A percentile compares a stretch with the other conserved stretches of the same genome.
Conservation (phyloP, 495 filamentous ascomycete species). For the Annulohypoxylon nitens region DNA sequence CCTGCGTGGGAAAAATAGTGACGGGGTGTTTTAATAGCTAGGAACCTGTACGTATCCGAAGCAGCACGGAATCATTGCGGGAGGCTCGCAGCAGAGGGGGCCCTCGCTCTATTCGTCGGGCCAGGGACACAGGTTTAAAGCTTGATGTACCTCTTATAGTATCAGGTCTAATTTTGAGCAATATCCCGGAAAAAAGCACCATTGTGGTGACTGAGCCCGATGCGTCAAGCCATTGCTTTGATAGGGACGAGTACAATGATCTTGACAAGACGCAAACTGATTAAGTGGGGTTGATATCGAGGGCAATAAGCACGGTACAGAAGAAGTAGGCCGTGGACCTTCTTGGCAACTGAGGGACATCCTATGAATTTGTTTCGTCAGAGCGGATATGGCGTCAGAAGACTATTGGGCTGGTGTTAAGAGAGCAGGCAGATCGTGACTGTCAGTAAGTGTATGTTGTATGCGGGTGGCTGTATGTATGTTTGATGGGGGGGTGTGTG, state of each 20-base stretch:
- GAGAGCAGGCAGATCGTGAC: slow-evolving; percentile 40
- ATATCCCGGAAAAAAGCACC: slow-evolving; percentile 48
- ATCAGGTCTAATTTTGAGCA: slow-evolving; percentile 31
- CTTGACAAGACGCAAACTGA: slow-evolving; percentile 46
- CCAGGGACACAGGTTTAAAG: slow-evolving; percentile 36
- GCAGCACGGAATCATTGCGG: slow-evolving; percentile 46
- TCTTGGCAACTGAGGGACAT: slow-evolving; percentile 42
- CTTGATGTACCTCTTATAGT: slow-evolving; percentile 33
- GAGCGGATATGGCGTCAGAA: slow-evolving; percentile 49
- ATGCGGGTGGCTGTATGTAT: slow-evolving; percentile 43
- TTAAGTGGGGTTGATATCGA: slow-evolving; percentile 44
- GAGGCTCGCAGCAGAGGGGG: slow-evolving; percentile 44
- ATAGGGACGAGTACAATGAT: slow-evolving; percentile 44
- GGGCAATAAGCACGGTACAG: slow-evolving; percentile 42
- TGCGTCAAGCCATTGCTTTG: slow-evolving; percentile 46
- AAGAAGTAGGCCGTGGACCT: slow-evolving; percentile 27
- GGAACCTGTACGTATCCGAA: slow-evolving; percentile 43
- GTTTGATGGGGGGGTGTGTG: slow-evolving; percentile 24
- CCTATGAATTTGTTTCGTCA: slow-evolving; percentile 29
- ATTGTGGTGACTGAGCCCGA: slow-evolving; percentile 43
- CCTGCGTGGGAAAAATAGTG: slow-evolving; percentile 34
- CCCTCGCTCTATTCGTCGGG: slow-evolving; percentile 41
- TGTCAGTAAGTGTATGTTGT: slow-evolving; percentile 39
- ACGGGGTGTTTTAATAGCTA: slow-evolving; percentile 28
- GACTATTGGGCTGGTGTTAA: slow-evolving; percentile 44